A percentile compares a stretch with the other conserved stretches of the same genome.
These are phyloP conservation scores for Leccinum subrobustum DNA, from an alignment of 1,284 basidiomycete genomes.

Conservation along the genomic window DNA sequence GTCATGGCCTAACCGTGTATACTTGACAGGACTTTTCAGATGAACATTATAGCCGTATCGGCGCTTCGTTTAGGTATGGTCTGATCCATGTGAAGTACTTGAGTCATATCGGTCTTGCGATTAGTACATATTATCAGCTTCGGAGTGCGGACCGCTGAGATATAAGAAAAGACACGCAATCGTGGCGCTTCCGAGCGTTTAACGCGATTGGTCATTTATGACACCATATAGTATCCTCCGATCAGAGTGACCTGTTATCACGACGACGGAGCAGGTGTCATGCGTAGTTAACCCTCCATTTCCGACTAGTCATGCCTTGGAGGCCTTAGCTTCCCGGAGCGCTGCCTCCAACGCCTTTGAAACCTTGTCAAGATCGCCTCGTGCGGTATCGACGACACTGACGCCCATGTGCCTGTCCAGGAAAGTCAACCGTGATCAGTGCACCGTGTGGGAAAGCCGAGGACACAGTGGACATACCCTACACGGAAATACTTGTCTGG, in stretches of 20 bases:
- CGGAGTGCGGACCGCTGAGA: not conserved
- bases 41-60: not conserved
- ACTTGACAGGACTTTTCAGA: not conserved
- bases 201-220: not conserved
- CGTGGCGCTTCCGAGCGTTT: not conserved
- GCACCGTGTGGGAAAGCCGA: slow-evolving; percentile 9
- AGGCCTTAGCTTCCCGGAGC: slow-evolving; percentile 50
- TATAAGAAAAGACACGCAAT: not conserved
- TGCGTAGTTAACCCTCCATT: not conserved
- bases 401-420: slow-evolving; percentile 83
- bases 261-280: no score
- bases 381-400: slow-evolving; percentile 66
- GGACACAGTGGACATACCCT: slow-evolving; percentile 46
- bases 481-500: slow-evolving; percentile 81
- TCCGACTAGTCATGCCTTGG: slow-evolving; percentile 11
- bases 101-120: not conserved
- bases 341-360: slow-evolving; percentile 65
- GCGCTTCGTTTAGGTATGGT: not conserved
- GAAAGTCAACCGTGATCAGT: slow-evolving; percentile 6
- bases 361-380: slow-evolving; percentile 79
- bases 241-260: not conserved
- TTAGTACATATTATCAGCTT: not conserved
- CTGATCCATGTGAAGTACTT: not conserved
- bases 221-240: no score
- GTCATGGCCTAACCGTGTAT: no score